Base-by-base conservation (phyloP, 2,329 filamentous ascomycete genomes). In the Fusarium tjaetaba region DNA sequence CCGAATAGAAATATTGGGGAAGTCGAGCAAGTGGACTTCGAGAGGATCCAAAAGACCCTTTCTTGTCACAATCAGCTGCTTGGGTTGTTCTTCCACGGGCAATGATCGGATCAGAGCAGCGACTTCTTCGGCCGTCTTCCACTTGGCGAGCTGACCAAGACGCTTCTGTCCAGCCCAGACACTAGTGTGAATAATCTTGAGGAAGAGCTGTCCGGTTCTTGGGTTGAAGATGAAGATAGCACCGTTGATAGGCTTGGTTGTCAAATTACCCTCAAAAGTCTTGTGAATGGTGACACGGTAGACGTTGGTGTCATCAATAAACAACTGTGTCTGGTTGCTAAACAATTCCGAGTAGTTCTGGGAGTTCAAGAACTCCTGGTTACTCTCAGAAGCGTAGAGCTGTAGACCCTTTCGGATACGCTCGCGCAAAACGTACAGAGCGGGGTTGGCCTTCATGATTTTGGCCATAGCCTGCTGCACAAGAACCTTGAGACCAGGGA, bases 211-310 rank as follows among this genome's bases (percentile, higher is more conserved):
- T 57, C 96, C 96, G 59, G 96, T 99, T 66, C 96, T 91, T n/a
- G 97, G 96, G 82, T 99, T 99, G 90, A 99, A 98, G 81, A 99
- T 99, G 87, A 99, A 99, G 81, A 99, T 98, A 51, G 97, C 96
- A 81, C 96, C 96, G 82, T 99, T 99, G 88, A 99, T 99, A 7
- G 96, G 96, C 84, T 99, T 99, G 4, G 96, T 99, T 0, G 96
- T 99, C 89, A 99, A 87, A 81, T 99, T 99, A 78, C 96, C 96
- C 83, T 99, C 96, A 72, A 99, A 99, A 0, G 96, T 99, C 90
- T 99, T 99, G 88, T 99, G 96, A 72, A 99, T 99, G 1, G 96
- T 99, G 70, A 99, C 96, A 86, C 96, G 95, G 82, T 99, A 99
- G 58, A 99, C 97, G 79, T 99, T 99, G 69, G 96, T 99, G 81